Evolutionary conservation across 345 rosid species (phyloP), one percentile per base, ranked within the genome.

Genomic region (Mangifera indica): DNA sequence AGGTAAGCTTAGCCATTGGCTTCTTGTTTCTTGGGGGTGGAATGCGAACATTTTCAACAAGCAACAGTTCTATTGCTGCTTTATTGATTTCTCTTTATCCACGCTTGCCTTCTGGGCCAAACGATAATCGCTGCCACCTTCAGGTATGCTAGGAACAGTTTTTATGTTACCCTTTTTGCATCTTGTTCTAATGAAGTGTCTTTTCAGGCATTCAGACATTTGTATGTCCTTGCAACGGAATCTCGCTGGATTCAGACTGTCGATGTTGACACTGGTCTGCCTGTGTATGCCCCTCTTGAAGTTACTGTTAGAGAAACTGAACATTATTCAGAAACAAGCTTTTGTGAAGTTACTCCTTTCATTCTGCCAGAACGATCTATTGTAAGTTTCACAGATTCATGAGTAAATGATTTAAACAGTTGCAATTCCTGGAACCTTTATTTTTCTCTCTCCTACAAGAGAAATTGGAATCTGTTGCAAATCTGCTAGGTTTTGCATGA

Each of bases 11-110:
- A 81, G 93, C 98, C 45, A 89, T 81, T 51, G 98, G 98, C 22
- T 94, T 94, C 84, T 80, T 94, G 83, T 94, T 92, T 90, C 98
- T 94, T 67, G 98, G 98, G 66, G 98, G 98, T 78, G 98, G 98
- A 69, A 87, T 78, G 86, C 84, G 79, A 76, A 92, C 98, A 72
- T 94, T 94, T 87, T 92, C 98, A 45, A 94, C 92, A 22, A 90
- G 83, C 82, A 86, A 90, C 68, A 86, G 92, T 72, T 86, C 98
- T 24, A 74, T 94, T 80, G 96, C 97, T 71, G 89, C 93, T 81
- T 83, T 94, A 75, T 88, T 94, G 58, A 88, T 94, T 79, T 84
- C 95, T 48, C 92, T 92, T 63, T 94, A 94, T 72, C 98, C 98
- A 63, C 89, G 95, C 60, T 84, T 94, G 76, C 98, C 98, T 62